Evolutionary conservation across 2,329 filamentous ascomycete species (phyloP).

Genomic region (Aureobasidium sp.): DNA sequence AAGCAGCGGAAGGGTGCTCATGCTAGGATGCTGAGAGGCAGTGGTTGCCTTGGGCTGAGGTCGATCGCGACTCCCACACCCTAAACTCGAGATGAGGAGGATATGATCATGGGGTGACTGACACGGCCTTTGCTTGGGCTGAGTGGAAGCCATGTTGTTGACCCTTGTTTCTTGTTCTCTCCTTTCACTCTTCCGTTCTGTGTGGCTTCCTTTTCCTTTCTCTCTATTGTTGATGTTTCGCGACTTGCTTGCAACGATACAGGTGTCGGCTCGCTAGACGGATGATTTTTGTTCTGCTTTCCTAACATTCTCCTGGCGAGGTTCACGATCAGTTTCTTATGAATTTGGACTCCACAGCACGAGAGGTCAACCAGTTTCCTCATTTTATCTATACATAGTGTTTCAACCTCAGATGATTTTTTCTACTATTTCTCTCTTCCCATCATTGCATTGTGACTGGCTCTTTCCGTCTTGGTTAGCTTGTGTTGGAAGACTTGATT

Average conservation of each 20-base stretch:
- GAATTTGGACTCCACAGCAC: slow-evolving; percentile 1
- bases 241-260: slow-evolving; percentile 8
- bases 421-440: background rate
- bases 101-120: background rate
- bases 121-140: slow-evolving; percentile 15
- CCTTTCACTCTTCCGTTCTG: background rate
- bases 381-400: slow-evolving; percentile 9
- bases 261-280: slow-evolving; percentile 14
- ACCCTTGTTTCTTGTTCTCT: slow-evolving; percentile 1
- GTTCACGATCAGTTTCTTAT: slow-evolving; percentile 4
- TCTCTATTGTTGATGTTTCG: background rate
- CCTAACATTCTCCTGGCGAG: slow-evolving; percentile 11
- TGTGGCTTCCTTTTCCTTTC: background rate
- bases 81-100: background rate
- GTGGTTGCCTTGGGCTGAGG: slow-evolving; percentile 26
- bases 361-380: slow-evolving; percentile 2
- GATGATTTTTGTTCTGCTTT: slow-evolving; percentile 3
- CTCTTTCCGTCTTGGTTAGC: background rate
- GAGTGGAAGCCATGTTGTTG: background rate
- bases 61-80: slow-evolving; percentile 12
- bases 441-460: background rate
- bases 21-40: slow-evolving; percentile 18
- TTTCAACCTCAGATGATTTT: background rate
- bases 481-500: background rate
- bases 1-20: slow-evolving; percentile 16